Evolutionary conservation across 108 stramenopile genomes (phyloP).

Genomic region (Stephanodiscus triporus): DNA sequence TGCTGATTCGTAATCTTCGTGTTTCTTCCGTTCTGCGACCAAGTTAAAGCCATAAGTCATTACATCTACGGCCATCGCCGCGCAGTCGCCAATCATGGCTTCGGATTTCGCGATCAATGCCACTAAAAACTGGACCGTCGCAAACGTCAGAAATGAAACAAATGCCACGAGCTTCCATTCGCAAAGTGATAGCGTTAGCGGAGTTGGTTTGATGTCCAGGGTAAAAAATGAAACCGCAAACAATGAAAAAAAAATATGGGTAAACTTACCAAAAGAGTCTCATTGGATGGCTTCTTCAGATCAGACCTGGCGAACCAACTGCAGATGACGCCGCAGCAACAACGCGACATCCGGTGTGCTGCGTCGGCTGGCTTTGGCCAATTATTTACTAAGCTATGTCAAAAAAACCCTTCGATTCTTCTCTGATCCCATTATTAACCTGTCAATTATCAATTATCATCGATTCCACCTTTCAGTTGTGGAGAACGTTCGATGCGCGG

Average conservation of each 20-base stretch:
- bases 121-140: conserved; percentile 50
- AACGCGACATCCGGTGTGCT: background rate
- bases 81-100: conserved; percentile 65
- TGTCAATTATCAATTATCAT: too few species aligned
- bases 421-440: too few species aligned
- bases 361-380: too few species aligned
- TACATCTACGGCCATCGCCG: conserved; percentile 73
- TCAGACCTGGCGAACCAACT: background rate
- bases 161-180: conserved; percentile 47
- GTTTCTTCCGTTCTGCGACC: conserved; percentile 61
- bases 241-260: conserved; percentile 12
- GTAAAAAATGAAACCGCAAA: background rate
- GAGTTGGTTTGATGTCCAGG: background rate
- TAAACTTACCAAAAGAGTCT: conserved; percentile 45
- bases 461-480: too few species aligned
- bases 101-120: conserved; percentile 62
- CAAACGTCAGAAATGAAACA: conserved; percentile 61
- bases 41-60: conserved; percentile 70
- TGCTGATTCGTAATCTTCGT: conserved; percentile 6
- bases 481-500: too few species aligned
- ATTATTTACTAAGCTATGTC: too few species aligned
- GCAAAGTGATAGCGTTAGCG: background rate
- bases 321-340: conserved; percentile 6
- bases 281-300: conserved; percentile 44
- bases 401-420: too few species aligned